These are phyloP conservation scores for Wickerhamiella galacta DNA, from an alignment of 805 yeast genomes.

Conservation along the genomic window DNA sequence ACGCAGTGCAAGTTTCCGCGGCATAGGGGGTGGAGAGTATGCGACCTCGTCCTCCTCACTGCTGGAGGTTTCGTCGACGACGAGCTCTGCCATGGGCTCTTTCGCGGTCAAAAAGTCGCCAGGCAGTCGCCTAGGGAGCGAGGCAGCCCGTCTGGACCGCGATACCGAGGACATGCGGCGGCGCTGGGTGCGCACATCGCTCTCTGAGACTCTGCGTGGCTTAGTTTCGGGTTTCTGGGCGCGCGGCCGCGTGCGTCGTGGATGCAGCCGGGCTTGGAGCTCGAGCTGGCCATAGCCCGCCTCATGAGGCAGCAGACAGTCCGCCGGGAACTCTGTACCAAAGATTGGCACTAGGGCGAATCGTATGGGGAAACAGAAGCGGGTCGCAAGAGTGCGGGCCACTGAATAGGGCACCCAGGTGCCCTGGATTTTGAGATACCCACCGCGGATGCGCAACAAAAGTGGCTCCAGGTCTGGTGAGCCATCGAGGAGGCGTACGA, in stretches of 20 bases:
- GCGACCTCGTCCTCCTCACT: slow-evolving; percentile 5
- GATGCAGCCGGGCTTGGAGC: slow-evolving; percentile 4
- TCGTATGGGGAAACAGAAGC: slow-evolving; percentile 65
- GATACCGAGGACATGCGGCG: background rate
- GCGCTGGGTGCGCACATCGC: background rate
- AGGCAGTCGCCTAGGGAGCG: no score
- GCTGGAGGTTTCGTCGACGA: slow-evolving; percentile 8
- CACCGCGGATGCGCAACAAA: slow-evolving; percentile 70
- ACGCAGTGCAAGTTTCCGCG: slow-evolving; percentile 16
- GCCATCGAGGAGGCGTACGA: slow-evolving; percentile 48
- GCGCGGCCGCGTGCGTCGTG: background rate
- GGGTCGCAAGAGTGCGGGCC: slow-evolving; percentile 48
- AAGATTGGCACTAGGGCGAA: slow-evolving; percentile 64
- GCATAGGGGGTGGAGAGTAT: slow-evolving; percentile 20
- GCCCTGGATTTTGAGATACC: slow-evolving; percentile 82
- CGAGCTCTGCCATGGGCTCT: slow-evolving; percentile 16
- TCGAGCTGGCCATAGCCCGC: slow-evolving; percentile 49
- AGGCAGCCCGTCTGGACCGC: no score
- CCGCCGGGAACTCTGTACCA: slow-evolving; percentile 49
- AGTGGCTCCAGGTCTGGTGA: slow-evolving; percentile 45
- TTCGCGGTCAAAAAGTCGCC: slow-evolving; percentile 5
- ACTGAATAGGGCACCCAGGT: slow-evolving; percentile 73
- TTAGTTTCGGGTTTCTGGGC: background rate
- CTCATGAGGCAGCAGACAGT: slow-evolving; percentile 42
- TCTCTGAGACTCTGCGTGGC: background rate